Evolutionary conservation across 148 eudicot species (phyloP).

Genomic region (Selenicereus undatus): DNA sequence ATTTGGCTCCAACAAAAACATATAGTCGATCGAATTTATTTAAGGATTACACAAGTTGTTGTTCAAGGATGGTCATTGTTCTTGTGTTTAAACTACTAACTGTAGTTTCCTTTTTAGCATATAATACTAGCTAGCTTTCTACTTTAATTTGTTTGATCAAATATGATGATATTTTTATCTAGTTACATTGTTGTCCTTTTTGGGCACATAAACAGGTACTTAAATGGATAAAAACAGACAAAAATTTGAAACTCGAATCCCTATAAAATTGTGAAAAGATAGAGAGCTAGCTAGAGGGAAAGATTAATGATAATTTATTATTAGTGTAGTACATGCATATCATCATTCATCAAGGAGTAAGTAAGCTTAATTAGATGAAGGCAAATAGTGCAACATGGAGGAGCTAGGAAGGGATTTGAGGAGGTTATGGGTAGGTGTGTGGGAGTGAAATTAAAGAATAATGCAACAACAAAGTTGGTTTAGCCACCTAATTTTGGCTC

Average conservation of each 20-base stretch:
- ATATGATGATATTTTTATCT: neutral
- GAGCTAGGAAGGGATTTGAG: too few relatives aligned
- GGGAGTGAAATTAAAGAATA: constrained; percentile 12
- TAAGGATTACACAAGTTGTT: neutral
- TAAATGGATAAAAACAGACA: neutral
- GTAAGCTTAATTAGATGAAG: neutral
- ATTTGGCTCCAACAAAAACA: neutral
- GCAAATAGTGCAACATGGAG: constrained; percentile 1
- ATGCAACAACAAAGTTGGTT: constrained; percentile 7
- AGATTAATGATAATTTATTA: too few relatives aligned
- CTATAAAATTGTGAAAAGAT: neutral
- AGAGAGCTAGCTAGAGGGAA: neutral
- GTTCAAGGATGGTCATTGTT: neutral
- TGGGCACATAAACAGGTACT: neutral
- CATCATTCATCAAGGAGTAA: neutral
- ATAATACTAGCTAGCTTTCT: neutral
- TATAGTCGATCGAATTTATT: too few relatives aligned
- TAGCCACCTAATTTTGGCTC: constrained; percentile 30
- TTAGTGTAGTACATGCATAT: neutral
- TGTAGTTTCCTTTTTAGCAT: neutral
- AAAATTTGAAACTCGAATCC: neutral
- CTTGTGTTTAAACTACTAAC: neutral
- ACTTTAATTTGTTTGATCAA: neutral
- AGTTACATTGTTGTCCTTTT: neutral
- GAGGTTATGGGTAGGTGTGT: constrained; percentile 15